Percentiles rank a stretch among this genome's conserved stretches.
These are phyloP conservation scores for Paecilomyces variotii DNA, from an alignment of 2,329 filamentous ascomycete genomes.

Conservation along the genomic window DNA sequence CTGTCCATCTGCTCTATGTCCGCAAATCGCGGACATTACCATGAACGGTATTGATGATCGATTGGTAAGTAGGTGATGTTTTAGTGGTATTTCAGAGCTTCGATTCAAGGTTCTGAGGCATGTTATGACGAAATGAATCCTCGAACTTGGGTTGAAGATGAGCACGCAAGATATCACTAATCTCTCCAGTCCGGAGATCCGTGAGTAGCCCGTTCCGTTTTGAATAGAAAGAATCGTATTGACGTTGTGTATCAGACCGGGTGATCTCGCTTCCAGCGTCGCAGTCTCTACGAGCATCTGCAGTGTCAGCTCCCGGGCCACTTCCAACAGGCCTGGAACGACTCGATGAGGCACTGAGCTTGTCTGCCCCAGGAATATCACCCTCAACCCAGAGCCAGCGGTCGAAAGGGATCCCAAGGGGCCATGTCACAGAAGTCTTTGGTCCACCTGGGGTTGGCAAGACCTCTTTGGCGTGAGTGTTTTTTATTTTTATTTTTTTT, in stretches of 20 bases:
- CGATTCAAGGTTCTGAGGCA: not conserved
- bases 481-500: not conserved
- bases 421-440: constrained; percentile 79
- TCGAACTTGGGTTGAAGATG: not conserved
- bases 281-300: constrained; percentile 25
- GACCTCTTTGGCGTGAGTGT: constrained; percentile 66
- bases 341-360: constrained; percentile 36
- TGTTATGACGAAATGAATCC: not conserved
- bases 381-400: constrained; percentile 5
- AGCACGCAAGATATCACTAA: constrained; percentile 20
- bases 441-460: constrained; percentile 82
- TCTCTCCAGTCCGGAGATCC: constrained; percentile 20
- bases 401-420: constrained; percentile 58
- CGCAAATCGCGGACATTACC: not conserved
- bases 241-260: constrained; percentile 12
- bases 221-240: not conserved
- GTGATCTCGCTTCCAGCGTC: constrained; percentile 28
- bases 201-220: constrained; percentile 13
- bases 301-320: constrained; percentile 9
- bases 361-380: constrained; percentile 6
- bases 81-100: not conserved
- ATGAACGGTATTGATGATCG: not conserved
- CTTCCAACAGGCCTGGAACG: constrained; percentile 39
- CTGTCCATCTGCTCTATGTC: not conserved
- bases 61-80: not conserved